Evolutionary conservation across 2,329 filamentous ascomycete genomes (phyloP), one percentile per base, ranked within the genome.

Genomic region (Xylaria sp.): DNA sequence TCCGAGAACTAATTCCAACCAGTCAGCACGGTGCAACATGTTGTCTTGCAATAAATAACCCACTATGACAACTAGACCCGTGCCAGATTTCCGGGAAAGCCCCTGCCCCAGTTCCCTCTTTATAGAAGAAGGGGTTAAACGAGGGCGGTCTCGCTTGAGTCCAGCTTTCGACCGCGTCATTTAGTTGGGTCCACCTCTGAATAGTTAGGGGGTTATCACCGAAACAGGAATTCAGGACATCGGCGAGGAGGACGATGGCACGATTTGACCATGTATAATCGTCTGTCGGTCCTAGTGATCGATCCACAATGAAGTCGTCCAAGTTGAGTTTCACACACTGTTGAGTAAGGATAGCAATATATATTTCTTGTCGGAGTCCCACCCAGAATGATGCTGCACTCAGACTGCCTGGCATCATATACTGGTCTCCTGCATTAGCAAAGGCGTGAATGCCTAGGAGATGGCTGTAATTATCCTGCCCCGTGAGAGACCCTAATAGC

Each of bases 201-300:
- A 58, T 76, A 68, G 64, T 78, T 68, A 72, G 74, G 69, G 77
- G 74, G 17, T 71, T 74, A 17, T 81, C 78, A 1, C 83, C 82
- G 70, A 89, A 90, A 73, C 88, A 90, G 71, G 85, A 89, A 67
- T 89, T 86, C 17, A 90, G 77, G 0, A 90, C 86, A 67, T 89
- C 86, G n/a, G 87, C 87, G 61, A 87, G 87, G 71, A 88, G 85
- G 2, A 88, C 82, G 0, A 90, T 83, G 17, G 88, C 85, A 17
- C 87, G 82, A 73, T 90, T 89, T 1, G 87, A 84, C 87, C 87
- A 89, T 0, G 80, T 81, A 65, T 83, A 84, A 67, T 89, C 87
- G 49, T 83, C 82, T 0, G 81, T 79, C 0, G 80, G 77, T 1
- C 80, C 77, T 10, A 86, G 79, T 0, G 81, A 82, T n/a, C 82